phyloP scores from a whole-genome alignment of 176 grass and related monocot species.

The Guadua angustifolia region DNA sequence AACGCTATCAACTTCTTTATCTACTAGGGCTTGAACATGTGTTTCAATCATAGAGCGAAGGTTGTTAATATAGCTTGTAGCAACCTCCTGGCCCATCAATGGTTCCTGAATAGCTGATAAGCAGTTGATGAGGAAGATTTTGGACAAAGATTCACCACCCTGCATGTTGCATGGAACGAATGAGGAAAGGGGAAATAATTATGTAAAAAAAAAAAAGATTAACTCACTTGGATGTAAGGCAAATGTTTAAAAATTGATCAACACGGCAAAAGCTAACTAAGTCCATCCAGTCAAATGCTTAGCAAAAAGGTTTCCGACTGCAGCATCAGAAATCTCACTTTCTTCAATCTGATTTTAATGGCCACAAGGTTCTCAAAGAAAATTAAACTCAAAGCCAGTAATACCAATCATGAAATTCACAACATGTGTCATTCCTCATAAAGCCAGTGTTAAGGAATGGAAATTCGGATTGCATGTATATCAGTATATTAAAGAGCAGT shows the following conservation, averaged over 20 bases:
- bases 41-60: constrained; percentile 68
- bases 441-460: not conserved
- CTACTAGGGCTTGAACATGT: constrained; percentile 61
- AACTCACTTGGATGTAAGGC: constrained; percentile 30
- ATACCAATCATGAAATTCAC: constrained; percentile 17
- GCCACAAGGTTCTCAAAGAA: constrained; percentile 15
- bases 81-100: constrained; percentile 70
- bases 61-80: constrained; percentile 68
- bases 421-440: not conserved
- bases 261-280: constrained; percentile 4
- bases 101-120: constrained; percentile 93
- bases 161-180: constrained; percentile 48
- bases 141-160: constrained; percentile 74
- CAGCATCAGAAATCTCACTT: constrained; percentile 6
- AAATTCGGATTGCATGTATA: constrained; percentile 1
- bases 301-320: not conserved
- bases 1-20: constrained; percentile 78
- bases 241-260: constrained; percentile 29
- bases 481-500: not conserved
- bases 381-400: constrained; percentile 2
- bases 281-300: constrained; percentile 5
- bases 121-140: constrained; percentile 95
- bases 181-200: constrained; percentile 27
- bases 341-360: constrained; percentile 10
- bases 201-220: constrained; percentile 34